phyloP scores from a whole-genome alignment of 2,329 filamentous ascomycete species.

The Taxawa tesnikishii region DNA sequence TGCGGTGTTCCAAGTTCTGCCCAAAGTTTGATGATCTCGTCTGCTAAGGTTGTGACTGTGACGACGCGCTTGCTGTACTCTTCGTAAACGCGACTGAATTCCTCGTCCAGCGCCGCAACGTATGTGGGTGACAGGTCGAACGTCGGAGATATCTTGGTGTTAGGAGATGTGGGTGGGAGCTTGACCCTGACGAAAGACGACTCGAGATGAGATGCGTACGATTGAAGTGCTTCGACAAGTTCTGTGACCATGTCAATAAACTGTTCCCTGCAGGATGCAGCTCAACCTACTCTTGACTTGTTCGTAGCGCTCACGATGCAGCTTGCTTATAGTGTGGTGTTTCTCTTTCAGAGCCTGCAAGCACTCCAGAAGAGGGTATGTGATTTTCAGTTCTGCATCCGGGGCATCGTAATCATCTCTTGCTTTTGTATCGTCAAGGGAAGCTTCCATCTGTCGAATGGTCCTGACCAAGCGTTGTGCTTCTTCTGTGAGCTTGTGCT shows the following conservation, averaged over 20 bases:
- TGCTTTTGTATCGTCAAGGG: conserved; percentile 63
- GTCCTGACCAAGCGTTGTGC: conserved; percentile 71
- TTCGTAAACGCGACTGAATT: conserved; percentile 91
- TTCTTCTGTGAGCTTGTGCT: conserved; percentile 81
- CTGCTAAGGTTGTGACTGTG: conserved; percentile 60
- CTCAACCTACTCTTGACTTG: conserved; percentile 73
- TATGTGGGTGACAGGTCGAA: conserved; percentile 92
- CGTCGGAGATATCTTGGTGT: conserved; percentile 62
- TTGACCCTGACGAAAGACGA: conserved; percentile 73
- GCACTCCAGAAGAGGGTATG: conserved; percentile 72
- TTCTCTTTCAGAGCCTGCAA: conserved; percentile 75
- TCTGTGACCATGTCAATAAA: conserved; percentile 42
- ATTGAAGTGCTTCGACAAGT: conserved; percentile 84
- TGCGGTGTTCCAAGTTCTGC: conserved; percentile 90
- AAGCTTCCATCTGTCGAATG: conserved; percentile 88
- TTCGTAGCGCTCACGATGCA: conserved; percentile 85
- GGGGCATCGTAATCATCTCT: conserved; percentile 53
- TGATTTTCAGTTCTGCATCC: conserved; percentile 59
- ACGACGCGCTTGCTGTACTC: conserved; percentile 80
- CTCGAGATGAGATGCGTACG: conserved; percentile 93
- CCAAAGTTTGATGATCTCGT: conserved; percentile 90
- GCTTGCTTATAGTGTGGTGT: conserved; percentile 62
- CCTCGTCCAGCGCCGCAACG: conserved; percentile 71
- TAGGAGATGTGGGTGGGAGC: conserved; percentile 69
- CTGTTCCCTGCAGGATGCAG: neutral